phyloP scores from a whole-genome alignment of 2,329 filamentous ascomycete species.

The Fusarium sp. region DNA sequence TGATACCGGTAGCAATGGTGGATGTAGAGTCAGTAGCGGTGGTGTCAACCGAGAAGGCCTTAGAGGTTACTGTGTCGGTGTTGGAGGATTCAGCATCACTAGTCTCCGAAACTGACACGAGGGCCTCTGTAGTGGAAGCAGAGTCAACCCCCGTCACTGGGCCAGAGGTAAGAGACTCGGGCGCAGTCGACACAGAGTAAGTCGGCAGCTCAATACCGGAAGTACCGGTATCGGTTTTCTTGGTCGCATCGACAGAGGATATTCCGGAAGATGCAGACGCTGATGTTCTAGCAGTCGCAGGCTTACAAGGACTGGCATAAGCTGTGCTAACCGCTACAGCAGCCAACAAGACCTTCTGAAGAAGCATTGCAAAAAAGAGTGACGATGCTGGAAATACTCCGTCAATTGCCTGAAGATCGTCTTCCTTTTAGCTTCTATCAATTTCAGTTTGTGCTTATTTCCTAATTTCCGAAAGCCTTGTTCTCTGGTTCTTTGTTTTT shows the following conservation, averaged over 20 bases:
- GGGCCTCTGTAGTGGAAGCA: background rate
- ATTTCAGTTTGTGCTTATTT: too few relatives aligned
- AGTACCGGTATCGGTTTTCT: too few relatives aligned
- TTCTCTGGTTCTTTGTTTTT: background rate
- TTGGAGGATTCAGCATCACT: too few relatives aligned
- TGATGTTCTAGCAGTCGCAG: background rate
- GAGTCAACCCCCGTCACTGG: background rate
- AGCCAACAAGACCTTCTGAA: background rate
- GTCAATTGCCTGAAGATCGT: too few relatives aligned
- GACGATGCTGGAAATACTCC: too few relatives aligned
- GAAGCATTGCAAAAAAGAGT: background rate
- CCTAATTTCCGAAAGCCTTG: background rate
- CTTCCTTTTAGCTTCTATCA: background rate
- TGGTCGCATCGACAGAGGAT: background rate
- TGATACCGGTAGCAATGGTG: too few relatives aligned
- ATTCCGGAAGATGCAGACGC: fast-evolving
- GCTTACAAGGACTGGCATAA: background rate
- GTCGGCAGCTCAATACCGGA: background rate
- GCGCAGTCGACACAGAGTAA: background rate
- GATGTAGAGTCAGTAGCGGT: too few relatives aligned
- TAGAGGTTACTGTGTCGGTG: too few relatives aligned
- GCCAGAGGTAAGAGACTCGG: too few relatives aligned
- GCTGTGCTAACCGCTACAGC: background rate
- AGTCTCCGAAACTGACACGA: background rate
- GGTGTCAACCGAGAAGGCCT: too few relatives aligned